Evolutionary conservation across 495 filamentous ascomycete species (phyloP).

Genomic region (Cryomyces minteri): DNA sequence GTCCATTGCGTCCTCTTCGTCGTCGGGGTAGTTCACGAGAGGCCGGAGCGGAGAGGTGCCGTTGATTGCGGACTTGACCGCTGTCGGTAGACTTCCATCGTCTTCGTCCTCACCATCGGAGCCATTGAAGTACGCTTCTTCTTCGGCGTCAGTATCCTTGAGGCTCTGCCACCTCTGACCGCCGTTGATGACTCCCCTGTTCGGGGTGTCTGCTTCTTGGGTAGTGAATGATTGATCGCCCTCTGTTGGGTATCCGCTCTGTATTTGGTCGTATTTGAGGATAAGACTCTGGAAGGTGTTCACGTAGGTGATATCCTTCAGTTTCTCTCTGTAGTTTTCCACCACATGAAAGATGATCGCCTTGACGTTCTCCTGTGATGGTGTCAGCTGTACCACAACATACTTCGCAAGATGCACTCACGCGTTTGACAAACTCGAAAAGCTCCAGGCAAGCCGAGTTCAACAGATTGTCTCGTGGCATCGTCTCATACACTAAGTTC

Average conservation of each 20-base stretch:
- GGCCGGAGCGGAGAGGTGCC: slow-evolving; percentile 45
- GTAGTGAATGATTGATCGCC: slow-evolving; percentile 17
- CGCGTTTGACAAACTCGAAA: slow-evolving; percentile 69
- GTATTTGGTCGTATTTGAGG: slow-evolving; percentile 60
- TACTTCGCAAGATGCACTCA: not conserved
- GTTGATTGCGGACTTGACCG: slow-evolving; percentile 13
- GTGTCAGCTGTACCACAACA: slow-evolving; percentile 1
- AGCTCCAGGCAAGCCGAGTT: slow-evolving; percentile 94
- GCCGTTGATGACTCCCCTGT: slow-evolving; percentile 30
- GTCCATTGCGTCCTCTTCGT: slow-evolving; percentile 46
- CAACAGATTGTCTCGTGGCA: slow-evolving; percentile 89
- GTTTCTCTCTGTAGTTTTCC: slow-evolving; percentile 70
- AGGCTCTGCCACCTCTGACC: slow-evolving; percentile 52
- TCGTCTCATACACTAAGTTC: slow-evolving; percentile 71
- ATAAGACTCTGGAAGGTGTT: slow-evolving; percentile 69
- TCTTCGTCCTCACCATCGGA: slow-evolving; percentile 80
- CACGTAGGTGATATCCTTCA: slow-evolving; percentile 65
- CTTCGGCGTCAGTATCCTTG: slow-evolving; percentile 67
- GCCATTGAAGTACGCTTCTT: slow-evolving; percentile 90
- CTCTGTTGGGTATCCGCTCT: slow-evolving; percentile 28
- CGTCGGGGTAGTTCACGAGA: slow-evolving; percentile 79
- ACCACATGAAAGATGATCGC: slow-evolving; percentile 69
- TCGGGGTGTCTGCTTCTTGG: slow-evolving; percentile 19
- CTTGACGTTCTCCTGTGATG: slow-evolving; percentile 50
- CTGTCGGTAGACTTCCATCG: slow-evolving; percentile 15